Conservation (phyloP, 2,329 filamentous ascomycete species). For the Claviceps quebecensis region DNA sequence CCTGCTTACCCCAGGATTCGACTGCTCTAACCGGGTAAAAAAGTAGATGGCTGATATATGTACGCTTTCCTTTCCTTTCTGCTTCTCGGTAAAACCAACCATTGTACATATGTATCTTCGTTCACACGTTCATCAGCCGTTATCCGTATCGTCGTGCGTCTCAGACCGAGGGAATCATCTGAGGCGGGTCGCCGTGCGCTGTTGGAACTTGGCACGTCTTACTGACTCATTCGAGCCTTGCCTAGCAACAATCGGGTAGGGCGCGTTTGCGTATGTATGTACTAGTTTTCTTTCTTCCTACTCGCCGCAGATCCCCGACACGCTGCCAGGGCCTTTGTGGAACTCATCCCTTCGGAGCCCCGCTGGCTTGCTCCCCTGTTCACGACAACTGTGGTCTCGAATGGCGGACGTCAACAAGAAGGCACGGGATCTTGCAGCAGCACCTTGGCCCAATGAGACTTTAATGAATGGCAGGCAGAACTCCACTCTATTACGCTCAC, state of each 20-base stretch:
- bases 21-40: too few relatives aligned
- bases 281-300: neutral
- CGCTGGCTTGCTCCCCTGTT: neutral
- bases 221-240: slow-evolving; percentile 6
- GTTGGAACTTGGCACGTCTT: slow-evolving; percentile 10
- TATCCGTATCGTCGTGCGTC: neutral
- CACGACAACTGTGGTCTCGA: neutral
- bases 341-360: neutral
- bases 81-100: too few relatives aligned
- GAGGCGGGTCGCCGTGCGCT: slow-evolving; percentile 3
- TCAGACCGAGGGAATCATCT: neutral
- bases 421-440: neutral
- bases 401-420: neutral
- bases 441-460: neutral
- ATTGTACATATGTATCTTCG: too few relatives aligned
- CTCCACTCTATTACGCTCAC: slow-evolving; percentile 5
- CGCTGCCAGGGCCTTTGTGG: neutral
- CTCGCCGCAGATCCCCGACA: neutral
- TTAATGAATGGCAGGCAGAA: neutral
- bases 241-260: neutral
- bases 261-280: neutral
- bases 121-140: too few relatives aligned
- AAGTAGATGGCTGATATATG: too few relatives aligned
- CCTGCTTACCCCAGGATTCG: neutral
- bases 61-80: too few relatives aligned